Conservation (phyloP, 2,329 filamentous ascomycete genomes). For the Pseudogymnoascus sp. region DNA sequence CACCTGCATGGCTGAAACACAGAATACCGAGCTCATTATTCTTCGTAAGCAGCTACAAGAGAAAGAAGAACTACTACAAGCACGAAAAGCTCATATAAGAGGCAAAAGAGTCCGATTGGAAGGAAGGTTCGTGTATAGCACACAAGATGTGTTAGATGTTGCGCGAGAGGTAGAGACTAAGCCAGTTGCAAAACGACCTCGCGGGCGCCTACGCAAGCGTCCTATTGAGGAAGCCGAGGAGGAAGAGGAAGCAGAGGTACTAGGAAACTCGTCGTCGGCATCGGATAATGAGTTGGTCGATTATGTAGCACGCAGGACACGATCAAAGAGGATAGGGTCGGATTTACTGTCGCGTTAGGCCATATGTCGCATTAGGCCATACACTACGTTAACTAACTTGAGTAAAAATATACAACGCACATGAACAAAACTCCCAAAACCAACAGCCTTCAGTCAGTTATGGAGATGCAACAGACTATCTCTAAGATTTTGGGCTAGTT, state of each 20-base stretch:
- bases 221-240: background rate
- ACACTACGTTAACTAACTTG: background rate
- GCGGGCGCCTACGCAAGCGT: background rate
- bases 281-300: background rate
- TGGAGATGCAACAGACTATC: background rate
- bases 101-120: background rate
- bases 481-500: slow-evolving; percentile 4
- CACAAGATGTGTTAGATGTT: background rate
- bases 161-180: background rate
- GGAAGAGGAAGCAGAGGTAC: background rate
- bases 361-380: background rate
- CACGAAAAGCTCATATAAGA: background rate
- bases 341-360: background rate
- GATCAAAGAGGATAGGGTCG: background rate
- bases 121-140: background rate
- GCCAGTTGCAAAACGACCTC: background rate
- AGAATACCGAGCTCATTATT: background rate
- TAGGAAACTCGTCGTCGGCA: background rate
- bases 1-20: background rate
- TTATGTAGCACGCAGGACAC: background rate
- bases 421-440: background rate
- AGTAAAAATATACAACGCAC: background rate
- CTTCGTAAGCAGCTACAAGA: background rate
- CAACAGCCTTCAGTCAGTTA: background rate
- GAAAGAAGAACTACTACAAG: background rate